Percentiles rank a stretch among this genome's conserved stretches.
phyloP scores from a whole-genome alignment of 257 asterid genomes.

The Orobanche coerulescens region DNA sequence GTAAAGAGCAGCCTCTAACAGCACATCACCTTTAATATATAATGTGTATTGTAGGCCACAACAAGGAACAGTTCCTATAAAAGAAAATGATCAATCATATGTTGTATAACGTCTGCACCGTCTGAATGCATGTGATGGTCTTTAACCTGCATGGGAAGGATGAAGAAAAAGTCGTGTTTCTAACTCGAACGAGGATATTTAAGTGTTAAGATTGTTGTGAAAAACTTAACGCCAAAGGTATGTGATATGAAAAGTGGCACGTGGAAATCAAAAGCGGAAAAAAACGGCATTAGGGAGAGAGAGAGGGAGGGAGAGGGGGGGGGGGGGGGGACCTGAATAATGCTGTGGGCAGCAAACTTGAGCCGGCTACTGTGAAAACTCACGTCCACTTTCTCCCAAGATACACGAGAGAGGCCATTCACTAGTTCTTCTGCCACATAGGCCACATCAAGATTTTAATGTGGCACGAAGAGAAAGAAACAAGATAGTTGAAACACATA shows the following conservation, averaged over 20 bases:
- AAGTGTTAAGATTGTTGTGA: background rate
- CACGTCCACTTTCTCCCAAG: conserved; percentile 98
- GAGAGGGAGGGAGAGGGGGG: too few species aligned
- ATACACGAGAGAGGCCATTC: conserved; percentile 68
- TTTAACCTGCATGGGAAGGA: conserved; percentile 52
- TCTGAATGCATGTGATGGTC: conserved; percentile 63
- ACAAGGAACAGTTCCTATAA: conserved; percentile 22
- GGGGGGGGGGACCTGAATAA: conserved; percentile 94
- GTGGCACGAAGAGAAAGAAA: background rate
- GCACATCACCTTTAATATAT: too few species aligned
- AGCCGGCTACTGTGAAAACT: conserved; percentile 81
- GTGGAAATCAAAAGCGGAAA: too few species aligned
- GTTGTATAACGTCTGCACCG: conserved; percentile 89
- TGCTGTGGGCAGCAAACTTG: conserved; percentile 84
- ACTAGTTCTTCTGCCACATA: conserved; percentile 55
- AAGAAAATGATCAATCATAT: conserved; percentile 78
- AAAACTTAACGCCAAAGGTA: background rate
- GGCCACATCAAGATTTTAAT: conserved; percentile 7
- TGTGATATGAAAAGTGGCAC: background rate
- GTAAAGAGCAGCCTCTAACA: too few species aligned
- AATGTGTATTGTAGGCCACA: too few species aligned
- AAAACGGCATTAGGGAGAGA: too few species aligned
- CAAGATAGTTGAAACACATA: background rate
- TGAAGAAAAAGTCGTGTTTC: background rate
- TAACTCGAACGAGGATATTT: background rate